A percentile compares a stretch with the other conserved stretches of the same genome.
Evolutionary conservation across 2,329 filamentous ascomycete genomes (phyloP).

Genomic region (Elsinoe perseae): DNA sequence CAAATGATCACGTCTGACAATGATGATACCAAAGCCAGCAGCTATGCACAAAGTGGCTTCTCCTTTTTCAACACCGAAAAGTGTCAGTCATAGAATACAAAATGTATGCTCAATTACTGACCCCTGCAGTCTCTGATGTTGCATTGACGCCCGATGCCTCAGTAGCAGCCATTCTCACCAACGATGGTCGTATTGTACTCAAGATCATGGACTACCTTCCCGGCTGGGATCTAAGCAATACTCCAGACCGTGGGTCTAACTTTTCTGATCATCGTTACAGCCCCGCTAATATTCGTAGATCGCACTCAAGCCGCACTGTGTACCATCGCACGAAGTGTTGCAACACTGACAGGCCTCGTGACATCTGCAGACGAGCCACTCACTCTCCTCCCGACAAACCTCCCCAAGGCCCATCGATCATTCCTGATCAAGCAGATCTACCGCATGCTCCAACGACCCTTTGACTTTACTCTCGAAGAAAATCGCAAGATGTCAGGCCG

Average conservation of each 20-base stretch:
- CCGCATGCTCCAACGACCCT: conserved; percentile 59
- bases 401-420: conserved; percentile 53
- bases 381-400: conserved; percentile 32
- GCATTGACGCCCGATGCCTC: conserved; percentile 43
- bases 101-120: conserved; percentile 41
- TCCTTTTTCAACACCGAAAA: conserved; percentile 58
- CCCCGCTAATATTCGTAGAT: conserved; percentile 3
- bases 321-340: conserved; percentile 29
- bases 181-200: conserved; percentile 37
- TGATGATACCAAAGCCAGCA: conserved; percentile 58
- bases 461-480: conserved; percentile 74
- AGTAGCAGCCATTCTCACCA: conserved; percentile 37
- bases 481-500: conserved; percentile 52
- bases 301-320: conserved; percentile 25
- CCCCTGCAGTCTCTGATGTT: conserved; percentile 26
- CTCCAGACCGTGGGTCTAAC: neutral
- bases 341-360: conserved; percentile 34
- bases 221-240: conserved; percentile 19
- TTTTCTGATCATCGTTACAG: neutral
- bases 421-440: conserved; percentile 61
- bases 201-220: conserved; percentile 36
- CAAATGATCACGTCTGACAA: conserved; percentile 53
- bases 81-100: neutral
- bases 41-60: conserved; percentile 71
- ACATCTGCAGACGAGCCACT: conserved; percentile 44